Evolutionary conservation across 768 basidiomycete genomes (phyloP).

Genomic region (Calocybe indica): DNA sequence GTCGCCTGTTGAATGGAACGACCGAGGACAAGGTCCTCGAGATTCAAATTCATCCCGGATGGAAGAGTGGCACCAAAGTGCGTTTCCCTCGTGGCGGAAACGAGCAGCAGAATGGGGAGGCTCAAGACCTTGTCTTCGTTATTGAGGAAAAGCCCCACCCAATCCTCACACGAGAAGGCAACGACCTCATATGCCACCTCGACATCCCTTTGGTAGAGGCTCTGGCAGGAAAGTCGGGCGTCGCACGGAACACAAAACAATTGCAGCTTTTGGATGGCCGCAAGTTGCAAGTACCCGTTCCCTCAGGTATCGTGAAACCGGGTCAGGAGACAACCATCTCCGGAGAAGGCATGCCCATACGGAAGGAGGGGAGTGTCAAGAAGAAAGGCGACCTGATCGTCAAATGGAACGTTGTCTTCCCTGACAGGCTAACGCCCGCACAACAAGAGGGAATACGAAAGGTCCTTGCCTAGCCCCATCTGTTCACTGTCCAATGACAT

Average conservation of each 20-base stretch:
- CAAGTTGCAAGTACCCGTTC: constrained; percentile 61
- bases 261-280: constrained; percentile 79
- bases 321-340: constrained; percentile 62
- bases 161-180: constrained; percentile 70
- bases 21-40: constrained; percentile 86
- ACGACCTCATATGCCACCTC: constrained; percentile 63
- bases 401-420: constrained; percentile 83
- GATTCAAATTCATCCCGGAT: constrained; percentile 77
- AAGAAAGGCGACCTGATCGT: constrained; percentile 83
- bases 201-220: constrained; percentile 81
- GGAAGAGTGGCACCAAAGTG: constrained; percentile 95
- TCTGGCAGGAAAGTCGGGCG: constrained; percentile 45
- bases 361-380: constrained; percentile 65
- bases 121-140: constrained; percentile 92
- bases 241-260: constrained; percentile 35
- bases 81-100: constrained; percentile 86
- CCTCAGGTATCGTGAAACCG: constrained; percentile 68
- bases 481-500: too few relatives aligned
- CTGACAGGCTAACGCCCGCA: constrained; percentile 59
- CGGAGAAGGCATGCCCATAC: constrained; percentile 89
- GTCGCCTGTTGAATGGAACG: constrained; percentile 62
- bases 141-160: constrained; percentile 93
- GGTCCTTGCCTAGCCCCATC: constrained; percentile 36
- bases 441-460: constrained; percentile 82
- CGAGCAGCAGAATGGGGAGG: constrained; percentile 56